Evolutionary conservation across 441 rosid genomes (phyloP), one percentile per base, ranked within the genome.

Genomic region (Flueggea neowawraea): DNA sequence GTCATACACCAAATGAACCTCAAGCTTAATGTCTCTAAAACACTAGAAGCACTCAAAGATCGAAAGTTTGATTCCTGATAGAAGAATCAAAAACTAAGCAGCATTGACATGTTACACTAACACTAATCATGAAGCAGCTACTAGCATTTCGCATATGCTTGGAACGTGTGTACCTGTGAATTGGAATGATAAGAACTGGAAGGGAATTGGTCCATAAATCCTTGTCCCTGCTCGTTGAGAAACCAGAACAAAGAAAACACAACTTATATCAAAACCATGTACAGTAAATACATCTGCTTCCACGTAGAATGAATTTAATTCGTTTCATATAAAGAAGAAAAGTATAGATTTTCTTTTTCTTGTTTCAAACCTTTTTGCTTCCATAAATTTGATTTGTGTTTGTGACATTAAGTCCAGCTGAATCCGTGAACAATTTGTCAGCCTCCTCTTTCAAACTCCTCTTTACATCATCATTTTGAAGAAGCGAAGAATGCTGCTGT

Each of bases 391-490:
- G 62, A 31, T 57, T 54, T 28, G 68, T 51, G 31, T 63, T 31
- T 5, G 9, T 8, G n/a, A 55, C 14, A 48, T 31, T 39, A 16
- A 31, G 54, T 72, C 54, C 69, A 52, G 60, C 51, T 60, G 66
- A 71, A 58, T 69, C 65, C 2, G 31, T 4, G 41, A 95, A 91
- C 69, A 86, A 84, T 79, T 86, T 82, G 78, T 95, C 99, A 33
- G 96, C 98, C 78, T 80, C 78, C 58, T 88, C 96, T 77, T 95
- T 88, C 65, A 95, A 64, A 68, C 76, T 77, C 80, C 77, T 82
- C 72, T 88, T 91, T 55, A 91, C 72, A 67, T 86, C 98, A 76
- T 80, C 86, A 61, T 96, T n/a, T n/a, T n/a, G n/a, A n/a, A n/a
- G n/a, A n/a, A 62, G 73, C 6, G 99, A 90, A 4, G 93, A 80